Percentiles rank a stretch among this genome's conserved stretches.
phyloP scores from a whole-genome alignment of 2,329 filamentous ascomycete species.

The Pyrenophora tritici-repentis region DNA sequence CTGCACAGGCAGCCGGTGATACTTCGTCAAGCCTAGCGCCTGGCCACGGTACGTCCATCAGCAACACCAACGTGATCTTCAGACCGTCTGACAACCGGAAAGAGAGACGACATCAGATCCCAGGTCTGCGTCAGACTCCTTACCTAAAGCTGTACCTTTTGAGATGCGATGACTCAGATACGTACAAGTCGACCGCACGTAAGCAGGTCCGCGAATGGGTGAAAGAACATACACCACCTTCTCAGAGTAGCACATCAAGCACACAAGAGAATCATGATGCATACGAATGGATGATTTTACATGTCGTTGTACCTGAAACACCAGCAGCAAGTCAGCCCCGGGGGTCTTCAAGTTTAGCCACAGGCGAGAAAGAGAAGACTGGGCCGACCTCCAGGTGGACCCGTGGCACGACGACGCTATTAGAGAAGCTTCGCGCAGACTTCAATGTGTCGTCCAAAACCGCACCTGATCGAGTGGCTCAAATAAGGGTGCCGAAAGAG shows the following conservation, averaged over 20 bases:
- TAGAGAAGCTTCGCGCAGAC: constrained; percentile 88
- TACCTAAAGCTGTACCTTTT: constrained; percentile 91
- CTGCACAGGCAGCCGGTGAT: constrained; percentile 39
- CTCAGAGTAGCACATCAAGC: constrained; percentile 61
- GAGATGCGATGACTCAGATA: constrained; percentile 93
- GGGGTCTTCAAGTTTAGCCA: constrained; percentile 56
- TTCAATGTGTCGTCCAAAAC: constrained; percentile 82
- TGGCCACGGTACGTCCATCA: constrained; percentile 24
- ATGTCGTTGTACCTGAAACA: constrained; percentile 88
- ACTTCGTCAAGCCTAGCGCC: constrained; percentile 29
- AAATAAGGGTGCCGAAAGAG: constrained; percentile 72
- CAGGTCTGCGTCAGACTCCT: constrained; percentile 86
- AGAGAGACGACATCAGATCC: constrained; percentile 87
- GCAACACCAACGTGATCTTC: constrained; percentile 34
- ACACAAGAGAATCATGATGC: constrained; percentile 93
- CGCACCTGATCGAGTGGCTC: constrained; percentile 76
- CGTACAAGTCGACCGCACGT: constrained; percentile 80
- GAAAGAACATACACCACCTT: constrained; percentile 68
- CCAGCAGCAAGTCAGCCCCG: constrained; percentile 78
- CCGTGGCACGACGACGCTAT: constrained; percentile 75
- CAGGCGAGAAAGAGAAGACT: constrained; percentile 68
- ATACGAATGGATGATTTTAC: constrained; percentile 92
- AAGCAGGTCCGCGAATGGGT: constrained; percentile 89
- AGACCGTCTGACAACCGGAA: constrained; percentile 39
- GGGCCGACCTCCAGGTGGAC: constrained; percentile 74